Evolutionary conservation across 169 alveolate species (phyloP).

Genomic region (Plasmodium yoelii): DNA sequence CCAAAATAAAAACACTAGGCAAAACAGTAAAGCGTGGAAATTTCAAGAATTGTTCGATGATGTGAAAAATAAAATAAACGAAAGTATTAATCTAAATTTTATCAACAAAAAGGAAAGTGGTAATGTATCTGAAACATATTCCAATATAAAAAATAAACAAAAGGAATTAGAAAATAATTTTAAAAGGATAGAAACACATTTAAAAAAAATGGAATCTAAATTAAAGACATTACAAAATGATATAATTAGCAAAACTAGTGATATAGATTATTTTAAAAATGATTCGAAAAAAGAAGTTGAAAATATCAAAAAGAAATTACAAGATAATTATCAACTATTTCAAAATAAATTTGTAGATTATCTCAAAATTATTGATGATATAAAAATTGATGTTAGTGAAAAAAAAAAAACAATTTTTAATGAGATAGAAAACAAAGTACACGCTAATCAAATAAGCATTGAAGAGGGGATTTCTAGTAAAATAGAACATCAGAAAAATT

Average conservation of each 20-base stretch:
- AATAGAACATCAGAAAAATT: conserved; percentile 51
- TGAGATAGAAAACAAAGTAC: conserved; percentile 44
- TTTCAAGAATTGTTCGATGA: background rate
- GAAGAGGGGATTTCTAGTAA: conserved; percentile 23
- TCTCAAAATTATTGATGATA: conserved; percentile 31
- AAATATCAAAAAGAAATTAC: conserved; percentile 49
- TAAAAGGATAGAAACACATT: conserved; percentile 20
- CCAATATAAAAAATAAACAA: conserved; percentile 15
- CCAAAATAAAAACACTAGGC: too few species aligned
- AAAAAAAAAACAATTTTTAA: conserved; percentile 37
- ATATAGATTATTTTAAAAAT: conserved; percentile 37
- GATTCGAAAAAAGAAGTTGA: conserved; percentile 62
- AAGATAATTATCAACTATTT: conserved; percentile 49
- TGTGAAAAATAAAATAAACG: conserved; percentile 20
- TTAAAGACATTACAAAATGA: background rate
- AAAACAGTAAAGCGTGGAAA: background rate
- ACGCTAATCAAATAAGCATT: conserved; percentile 34
- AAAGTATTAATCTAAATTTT: background rate
- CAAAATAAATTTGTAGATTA: conserved; percentile 56
- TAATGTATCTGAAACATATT: background rate
- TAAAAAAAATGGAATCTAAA: conserved; percentile 43
- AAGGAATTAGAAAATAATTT: conserved; percentile 16
- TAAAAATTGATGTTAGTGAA: conserved; percentile 37
- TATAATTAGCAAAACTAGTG: conserved; percentile 2
- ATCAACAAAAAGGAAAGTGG: background rate